Percentiles rank a stretch among this genome's conserved stretches.
Conservation (phyloP, 768 basidiomycete species). For the Kwoniella sp. region DNA sequence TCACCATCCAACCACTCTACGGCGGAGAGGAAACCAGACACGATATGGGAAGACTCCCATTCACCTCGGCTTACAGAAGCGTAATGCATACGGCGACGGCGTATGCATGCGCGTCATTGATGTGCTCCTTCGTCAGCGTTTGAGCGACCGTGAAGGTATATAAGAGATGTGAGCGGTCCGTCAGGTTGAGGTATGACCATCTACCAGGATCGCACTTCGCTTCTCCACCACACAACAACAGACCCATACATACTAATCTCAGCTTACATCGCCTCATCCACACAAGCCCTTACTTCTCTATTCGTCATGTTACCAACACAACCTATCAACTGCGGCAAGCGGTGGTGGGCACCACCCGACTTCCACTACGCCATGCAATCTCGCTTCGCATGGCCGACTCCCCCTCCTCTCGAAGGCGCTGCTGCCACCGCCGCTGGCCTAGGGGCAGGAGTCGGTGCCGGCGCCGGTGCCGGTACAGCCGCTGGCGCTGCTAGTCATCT, state of each 20-base stretch:
- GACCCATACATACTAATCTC: no score
- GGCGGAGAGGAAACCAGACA: no score
- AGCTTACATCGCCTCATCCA: no score
- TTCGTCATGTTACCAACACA: constrained; percentile 19
- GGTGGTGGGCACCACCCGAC: constrained; percentile 16
- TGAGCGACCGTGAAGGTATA: not conserved
- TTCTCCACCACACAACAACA: no score
- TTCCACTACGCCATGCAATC: constrained; percentile 8
- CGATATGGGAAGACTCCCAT: no score
- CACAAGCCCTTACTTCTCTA: no score
- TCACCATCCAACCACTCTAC: no score
- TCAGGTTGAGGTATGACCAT: no score
- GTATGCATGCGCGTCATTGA: not conserved
- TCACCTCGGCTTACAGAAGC: no score
- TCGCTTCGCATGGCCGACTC: constrained; percentile 20
- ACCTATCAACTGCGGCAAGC: constrained; percentile 9
- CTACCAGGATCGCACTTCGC: no score
- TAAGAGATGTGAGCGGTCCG: not conserved
- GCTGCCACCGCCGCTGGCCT: not conserved
- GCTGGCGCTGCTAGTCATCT: constrained; percentile 11
- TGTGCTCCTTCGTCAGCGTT: not conserved
- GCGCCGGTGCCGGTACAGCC: not conserved
- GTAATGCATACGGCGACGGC: no score
- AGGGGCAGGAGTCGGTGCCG: constrained; percentile 8
- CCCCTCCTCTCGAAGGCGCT: not conserved